These are phyloP conservation scores for Yamadazyma ubonensis DNA, from an alignment of 805 yeast genomes.

Conservation along the genomic window DNA sequence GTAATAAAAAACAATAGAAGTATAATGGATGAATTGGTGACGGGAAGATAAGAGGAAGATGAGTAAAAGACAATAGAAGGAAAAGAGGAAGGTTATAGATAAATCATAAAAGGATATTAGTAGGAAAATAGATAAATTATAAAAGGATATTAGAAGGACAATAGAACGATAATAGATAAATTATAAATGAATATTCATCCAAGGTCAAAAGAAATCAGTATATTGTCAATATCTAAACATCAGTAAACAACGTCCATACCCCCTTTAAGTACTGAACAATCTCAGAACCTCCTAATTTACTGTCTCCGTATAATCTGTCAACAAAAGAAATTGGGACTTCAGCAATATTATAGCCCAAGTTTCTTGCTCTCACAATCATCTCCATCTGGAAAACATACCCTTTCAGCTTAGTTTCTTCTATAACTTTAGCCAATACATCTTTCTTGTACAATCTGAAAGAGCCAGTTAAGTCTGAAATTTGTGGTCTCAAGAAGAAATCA, in stretches of 20 bases:
- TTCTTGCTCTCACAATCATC: constrained; percentile 80
- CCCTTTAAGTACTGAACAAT: constrained; percentile 76
- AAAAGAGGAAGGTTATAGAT: no score
- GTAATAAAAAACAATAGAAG: no score
- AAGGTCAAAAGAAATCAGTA: neutral
- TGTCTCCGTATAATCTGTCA: constrained; percentile 76
- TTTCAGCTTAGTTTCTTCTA: constrained; percentile 65
- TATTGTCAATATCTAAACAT: constrained; percentile 41
- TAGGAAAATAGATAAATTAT: no score
- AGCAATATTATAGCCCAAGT: constrained; percentile 69
- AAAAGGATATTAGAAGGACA: neutral
- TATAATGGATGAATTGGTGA: no score
- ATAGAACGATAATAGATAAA: neutral
- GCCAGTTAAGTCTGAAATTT: constrained; percentile 74
- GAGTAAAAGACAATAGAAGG: no score
- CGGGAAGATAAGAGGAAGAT: no score
- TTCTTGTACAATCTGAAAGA: constrained; percentile 74
- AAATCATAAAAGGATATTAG: no score
- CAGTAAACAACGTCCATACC: constrained; percentile 65
- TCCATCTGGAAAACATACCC: constrained; percentile 88
- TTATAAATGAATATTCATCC: neutral
- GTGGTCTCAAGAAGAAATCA: constrained; percentile 65
- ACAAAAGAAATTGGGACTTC: constrained; percentile 80
- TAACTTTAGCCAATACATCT: constrained; percentile 62
- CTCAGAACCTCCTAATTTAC: constrained; percentile 78